Evolutionary conservation across 164 flowering plant species (phyloP), one percentile per base, ranked within the genome.

Genomic region (Liriodendron chinense): DNA sequence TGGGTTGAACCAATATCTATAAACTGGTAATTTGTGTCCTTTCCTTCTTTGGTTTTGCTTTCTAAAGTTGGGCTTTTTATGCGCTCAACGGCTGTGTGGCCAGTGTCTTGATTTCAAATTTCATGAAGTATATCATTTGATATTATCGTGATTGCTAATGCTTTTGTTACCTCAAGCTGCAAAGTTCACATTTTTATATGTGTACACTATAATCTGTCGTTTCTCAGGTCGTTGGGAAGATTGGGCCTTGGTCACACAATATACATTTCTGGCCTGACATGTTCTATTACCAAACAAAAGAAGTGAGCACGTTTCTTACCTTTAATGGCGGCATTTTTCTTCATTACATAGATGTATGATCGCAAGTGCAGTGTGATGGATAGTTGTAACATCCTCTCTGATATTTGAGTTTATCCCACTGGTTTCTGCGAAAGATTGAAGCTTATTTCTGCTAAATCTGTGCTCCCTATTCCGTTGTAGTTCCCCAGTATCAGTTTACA

Each of bases 221-320:
- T 78, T 77, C 65, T 75, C 88, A 96, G 99, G 99, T 92, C 97
- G 59, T 61, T 96, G 43, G 94, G 98, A 77, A 90, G 95, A 85
- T 43, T 96, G 82, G 81, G 88, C 81, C 68, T 81, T 53, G 99
- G 99, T 67, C 97, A 96, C 78, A 82, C 87, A 1, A 84, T 92
- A 47, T 92, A 78, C 70, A 80, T 96, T 28, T 87, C 95, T 71
- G 98, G 98, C 67, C 84, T 96, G 83, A 80, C 91, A 72, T 94
- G 93, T 88, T 79, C 76, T 47, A 74, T 78, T 81, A 80, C 83
- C 43, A 82, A 83, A 77, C 70, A 84, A 21, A 89, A 90, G 53
- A 18, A 78, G 99, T 96, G 75, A 85, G 89, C 16, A 21, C 25
- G 8, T 56, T 68, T 23, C 6, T 12, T 56, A 57, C 34, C 24